Evolutionary conservation across 495 filamentous ascomycete genomes (phyloP).

Genomic region (Daldinia bambusicola): DNA sequence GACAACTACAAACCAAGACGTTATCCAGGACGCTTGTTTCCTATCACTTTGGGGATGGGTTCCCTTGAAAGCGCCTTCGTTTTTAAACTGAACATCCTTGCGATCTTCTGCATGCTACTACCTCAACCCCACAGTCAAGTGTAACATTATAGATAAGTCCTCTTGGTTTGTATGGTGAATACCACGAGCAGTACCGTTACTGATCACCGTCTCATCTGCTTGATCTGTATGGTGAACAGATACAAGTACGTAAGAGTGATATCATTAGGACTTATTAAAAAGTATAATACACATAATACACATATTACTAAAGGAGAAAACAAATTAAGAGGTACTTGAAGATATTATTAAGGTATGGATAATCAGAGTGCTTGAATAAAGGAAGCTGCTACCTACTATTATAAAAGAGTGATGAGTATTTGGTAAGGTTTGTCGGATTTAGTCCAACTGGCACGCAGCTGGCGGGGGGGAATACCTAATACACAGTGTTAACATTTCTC

Average conservation of each 20-base stretch:
- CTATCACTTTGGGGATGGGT: background rate
- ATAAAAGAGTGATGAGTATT: too few species aligned
- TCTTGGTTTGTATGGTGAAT: background rate
- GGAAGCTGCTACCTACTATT: too few species aligned
- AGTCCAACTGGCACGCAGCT: background rate
- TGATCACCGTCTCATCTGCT: background rate
- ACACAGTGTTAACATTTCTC: background rate
- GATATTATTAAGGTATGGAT: too few species aligned
- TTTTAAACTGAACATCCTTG: background rate
- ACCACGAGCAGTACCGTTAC: background rate
- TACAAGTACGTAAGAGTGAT: background rate
- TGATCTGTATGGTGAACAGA: background rate
- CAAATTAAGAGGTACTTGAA: too few species aligned
- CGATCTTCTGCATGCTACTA: background rate
- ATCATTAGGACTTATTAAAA: background rate
- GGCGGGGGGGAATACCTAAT: background rate
- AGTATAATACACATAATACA: background rate
- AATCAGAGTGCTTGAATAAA: too few species aligned
- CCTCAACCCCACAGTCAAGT: constrained; percentile 5
- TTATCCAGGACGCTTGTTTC: background rate
- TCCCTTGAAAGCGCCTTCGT: background rate
- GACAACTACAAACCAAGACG: background rate
- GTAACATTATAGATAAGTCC: constrained; percentile 19
- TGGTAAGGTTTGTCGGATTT: too few species aligned
- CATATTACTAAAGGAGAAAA: background rate